Percentiles rank a stretch among this genome's conserved stretches.
These are phyloP conservation scores for Friedmanniomyces endolithicus DNA, from an alignment of 495 filamentous ascomycete genomes.

Conservation along the genomic window DNA sequence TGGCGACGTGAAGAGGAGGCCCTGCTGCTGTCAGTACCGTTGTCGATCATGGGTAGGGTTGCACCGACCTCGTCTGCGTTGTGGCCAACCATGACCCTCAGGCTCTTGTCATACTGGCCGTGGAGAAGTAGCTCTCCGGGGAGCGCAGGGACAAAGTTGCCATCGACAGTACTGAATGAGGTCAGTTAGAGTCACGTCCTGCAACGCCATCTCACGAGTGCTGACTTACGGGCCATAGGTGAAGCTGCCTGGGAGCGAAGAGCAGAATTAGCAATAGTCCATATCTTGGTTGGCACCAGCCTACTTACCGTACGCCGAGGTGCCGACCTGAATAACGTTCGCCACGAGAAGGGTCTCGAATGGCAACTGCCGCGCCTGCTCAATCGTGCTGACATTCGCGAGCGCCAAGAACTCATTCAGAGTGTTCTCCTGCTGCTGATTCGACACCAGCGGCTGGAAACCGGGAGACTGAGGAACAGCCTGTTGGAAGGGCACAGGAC, in stretches of 20 bases:
- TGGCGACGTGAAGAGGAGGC: slow-evolving; percentile 36
- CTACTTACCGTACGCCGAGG: slow-evolving; percentile 32
- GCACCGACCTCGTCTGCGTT: slow-evolving; percentile 31
- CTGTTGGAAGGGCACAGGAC: slow-evolving; percentile 28
- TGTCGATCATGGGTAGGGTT: neutral
- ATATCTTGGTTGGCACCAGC: neutral
- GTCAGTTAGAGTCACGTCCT: slow-evolving; percentile 35
- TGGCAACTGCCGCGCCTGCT: slow-evolving; percentile 40
- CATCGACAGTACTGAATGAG: slow-evolving; percentile 43
- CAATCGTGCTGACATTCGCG: slow-evolving; percentile 39
- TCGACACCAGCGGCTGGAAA: slow-evolving; percentile 31
- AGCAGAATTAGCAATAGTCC: neutral
- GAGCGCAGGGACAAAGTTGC: slow-evolving; percentile 42
- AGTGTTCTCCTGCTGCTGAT: slow-evolving; percentile 33
- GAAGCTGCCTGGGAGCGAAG: slow-evolving; percentile 26
- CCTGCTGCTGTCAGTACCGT: slow-evolving; percentile 25
- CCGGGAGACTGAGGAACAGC: slow-evolving; percentile 37
- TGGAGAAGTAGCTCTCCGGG: slow-evolving; percentile 45
- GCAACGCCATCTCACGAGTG: too few species aligned
- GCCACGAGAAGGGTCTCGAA: slow-evolving; percentile 35
- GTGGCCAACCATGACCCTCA: slow-evolving; percentile 46
- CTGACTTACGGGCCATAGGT: slow-evolving; percentile 37
- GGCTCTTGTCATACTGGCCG: slow-evolving; percentile 41
- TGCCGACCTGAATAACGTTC: slow-evolving; percentile 39
- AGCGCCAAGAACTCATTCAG: slow-evolving; percentile 36